Evolutionary conservation across 108 stramenopile genomes (phyloP).

Genomic region (Stephanodiscus minutulus): DNA sequence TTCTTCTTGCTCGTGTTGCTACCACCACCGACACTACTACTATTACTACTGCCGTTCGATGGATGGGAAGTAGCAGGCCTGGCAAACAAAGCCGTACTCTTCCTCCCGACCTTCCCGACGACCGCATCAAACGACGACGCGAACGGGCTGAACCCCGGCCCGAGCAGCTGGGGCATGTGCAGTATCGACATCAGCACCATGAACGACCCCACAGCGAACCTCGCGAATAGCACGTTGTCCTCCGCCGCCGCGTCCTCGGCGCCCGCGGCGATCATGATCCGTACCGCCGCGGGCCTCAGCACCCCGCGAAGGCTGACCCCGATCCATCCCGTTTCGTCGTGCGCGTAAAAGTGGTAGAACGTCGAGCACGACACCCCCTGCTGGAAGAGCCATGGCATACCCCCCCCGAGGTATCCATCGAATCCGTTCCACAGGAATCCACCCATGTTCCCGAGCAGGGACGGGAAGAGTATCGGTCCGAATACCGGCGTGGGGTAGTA

Average conservation of each 20-base stretch:
- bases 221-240: slow-evolving; percentile 62
- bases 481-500: slow-evolving; percentile 82
- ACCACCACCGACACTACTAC: neutral
- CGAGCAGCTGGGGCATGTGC: slow-evolving; percentile 66
- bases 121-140: slow-evolving; percentile 3
- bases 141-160: slow-evolving; percentile 75
- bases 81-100: too few species aligned
- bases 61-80: too few species aligned
- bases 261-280: slow-evolving; percentile 41
- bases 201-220: slow-evolving; percentile 57
- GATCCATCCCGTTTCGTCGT: slow-evolving; percentile 65
- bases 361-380: slow-evolving; percentile 73
- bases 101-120: neutral
- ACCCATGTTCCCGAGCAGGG: slow-evolving; percentile 82
- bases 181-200: slow-evolving; percentile 72
- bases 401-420: slow-evolving; percentile 63
- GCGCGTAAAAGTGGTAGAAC: slow-evolving; percentile 77
- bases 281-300: slow-evolving; percentile 26
- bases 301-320: slow-evolving; percentile 55
- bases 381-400: slow-evolving; percentile 82
- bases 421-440: slow-evolving; percentile 76
- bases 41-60: slow-evolving; percentile 4
- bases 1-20: slow-evolving; percentile 28
- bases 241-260: slow-evolving; percentile 46
- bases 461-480: slow-evolving; percentile 78